Evolutionary conservation across 2,329 filamentous ascomycete genomes (phyloP).

Genomic region (Dactylella cylindrospora): DNA sequence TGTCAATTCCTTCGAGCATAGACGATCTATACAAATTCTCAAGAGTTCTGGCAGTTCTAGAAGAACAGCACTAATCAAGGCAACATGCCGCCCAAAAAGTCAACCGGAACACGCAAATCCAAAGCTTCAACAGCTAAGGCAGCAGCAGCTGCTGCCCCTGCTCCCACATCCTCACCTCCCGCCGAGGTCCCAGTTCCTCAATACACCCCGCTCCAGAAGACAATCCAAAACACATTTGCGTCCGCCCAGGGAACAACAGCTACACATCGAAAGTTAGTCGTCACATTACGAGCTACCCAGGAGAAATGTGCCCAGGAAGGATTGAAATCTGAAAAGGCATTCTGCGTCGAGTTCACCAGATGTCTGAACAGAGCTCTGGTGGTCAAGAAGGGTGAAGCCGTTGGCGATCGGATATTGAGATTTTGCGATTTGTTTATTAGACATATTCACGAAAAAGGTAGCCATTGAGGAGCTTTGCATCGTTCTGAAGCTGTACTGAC

Average conservation of each 20-base stretch:
- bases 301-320: conserved; percentile 69
- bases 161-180: conserved; percentile 22
- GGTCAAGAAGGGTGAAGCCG: conserved; percentile 87
- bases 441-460: conserved; percentile 64
- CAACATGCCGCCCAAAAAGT: conserved; percentile 35
- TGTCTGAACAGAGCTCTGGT: conserved; percentile 79
- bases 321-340: conserved; percentile 70
- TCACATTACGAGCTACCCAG: conserved; percentile 85
- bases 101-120: conserved; percentile 32
- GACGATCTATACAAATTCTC: no score
- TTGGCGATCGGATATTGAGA: conserved; percentile 79
- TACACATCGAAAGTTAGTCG: conserved; percentile 83
- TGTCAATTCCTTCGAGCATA: no score
- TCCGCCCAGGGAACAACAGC: conserved; percentile 83
- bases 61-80: no score
- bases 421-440: conserved; percentile 87
- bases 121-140: conserved; percentile 27
- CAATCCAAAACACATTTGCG: conserved; percentile 53
- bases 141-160: conserved; percentile 21
- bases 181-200: conserved; percentile 12
- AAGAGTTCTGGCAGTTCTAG: not conserved
- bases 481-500: conserved; percentile 43
- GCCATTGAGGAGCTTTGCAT: not conserved
- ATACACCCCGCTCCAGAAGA: conserved; percentile 46
- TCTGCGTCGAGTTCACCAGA: conserved; percentile 80